Evolutionary conservation across 148 eudicot species (phyloP), one percentile per base, ranked within the genome.

Genomic region (Vaccinium myrtillus): DNA sequence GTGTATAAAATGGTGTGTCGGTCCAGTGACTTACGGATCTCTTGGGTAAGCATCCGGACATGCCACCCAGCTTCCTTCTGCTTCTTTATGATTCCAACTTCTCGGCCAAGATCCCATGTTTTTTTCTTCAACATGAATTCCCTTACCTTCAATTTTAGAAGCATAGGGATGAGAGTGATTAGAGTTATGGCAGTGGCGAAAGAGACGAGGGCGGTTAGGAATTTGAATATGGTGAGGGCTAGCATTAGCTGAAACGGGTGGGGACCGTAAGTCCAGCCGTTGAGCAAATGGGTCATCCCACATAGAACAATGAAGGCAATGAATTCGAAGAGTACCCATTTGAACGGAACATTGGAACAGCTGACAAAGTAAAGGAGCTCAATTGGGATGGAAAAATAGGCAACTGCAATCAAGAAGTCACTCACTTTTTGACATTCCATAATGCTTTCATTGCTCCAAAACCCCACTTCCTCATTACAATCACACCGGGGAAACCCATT

Each of bases 281-380:
- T 96, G 75, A 96, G 92, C 81, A 96, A 87, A 91, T 96, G 99
- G 46, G 99, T 96, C 94, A 92, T 90, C 27, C 99, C 99, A 89
- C 99, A 96, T 23, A 96, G 95, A 46, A 96, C 98, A 82, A 96
- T 96, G 90, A 96, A 96, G 74, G 95, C 93, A 19, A 93, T 93
- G 90, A 96, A 96, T 59, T 93, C 87, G 75, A 96, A 79, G 10
- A 96, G 92, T 6, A 96, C 97, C 99, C 98, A 96, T 90, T 92
- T 96, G 87, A 93, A 96, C 1, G 99, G 99, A 2, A 96, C 81
- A 75, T 92, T 94, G 14, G 98, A 93, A 81, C 99, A 96, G 84
- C 94, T 94, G 71, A 96, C 91, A 85, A 96, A 96, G 87, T 92
- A 96, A 36, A 96, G 90, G 16, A 96, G 89, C 90, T 96, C 99